Percentiles rank a stretch among this genome's conserved stretches.
Evolutionary conservation across 306 rosid species (phyloP).

Genomic region (Senna tora): DNA sequence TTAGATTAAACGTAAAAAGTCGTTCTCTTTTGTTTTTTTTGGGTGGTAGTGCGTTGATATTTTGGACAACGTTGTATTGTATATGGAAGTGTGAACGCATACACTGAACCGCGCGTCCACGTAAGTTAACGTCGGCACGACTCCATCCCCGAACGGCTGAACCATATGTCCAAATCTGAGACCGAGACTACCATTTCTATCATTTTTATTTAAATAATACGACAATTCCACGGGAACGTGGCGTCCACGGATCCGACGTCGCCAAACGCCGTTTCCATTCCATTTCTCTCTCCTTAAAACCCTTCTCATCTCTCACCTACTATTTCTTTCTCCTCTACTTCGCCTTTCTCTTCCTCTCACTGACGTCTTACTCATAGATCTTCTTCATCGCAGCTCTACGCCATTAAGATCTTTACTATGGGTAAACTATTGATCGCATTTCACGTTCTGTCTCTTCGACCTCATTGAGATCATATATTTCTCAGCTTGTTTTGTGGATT

Average conservation of each 20-base stretch:
- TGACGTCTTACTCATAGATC: background rate
- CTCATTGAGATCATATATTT: background rate
- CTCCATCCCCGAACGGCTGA: background rate
- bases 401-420: constrained; percentile 34
- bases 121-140: background rate
- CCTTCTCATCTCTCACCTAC: constrained; percentile 26
- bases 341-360: background rate
- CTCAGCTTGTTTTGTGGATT: background rate
- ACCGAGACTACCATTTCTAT: background rate
- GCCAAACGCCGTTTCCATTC: constrained; percentile 11
- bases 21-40: too few species aligned
- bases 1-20: too few species aligned
- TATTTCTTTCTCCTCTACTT: background rate
- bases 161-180: too few species aligned
- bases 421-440: constrained; percentile 37
- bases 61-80: background rate
- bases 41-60: background rate
- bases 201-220: background rate
- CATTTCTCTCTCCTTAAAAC: constrained; percentile 6
- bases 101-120: background rate
- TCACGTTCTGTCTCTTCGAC: background rate
- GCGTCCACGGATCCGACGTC: background rate
- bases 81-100: background rate
- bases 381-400: constrained; percentile 13
- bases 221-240: constrained; percentile 3